These are phyloP conservation scores for Cornus kousa DNA, from an alignment of 148 eudicot species.

Conservation along the genomic window DNA sequence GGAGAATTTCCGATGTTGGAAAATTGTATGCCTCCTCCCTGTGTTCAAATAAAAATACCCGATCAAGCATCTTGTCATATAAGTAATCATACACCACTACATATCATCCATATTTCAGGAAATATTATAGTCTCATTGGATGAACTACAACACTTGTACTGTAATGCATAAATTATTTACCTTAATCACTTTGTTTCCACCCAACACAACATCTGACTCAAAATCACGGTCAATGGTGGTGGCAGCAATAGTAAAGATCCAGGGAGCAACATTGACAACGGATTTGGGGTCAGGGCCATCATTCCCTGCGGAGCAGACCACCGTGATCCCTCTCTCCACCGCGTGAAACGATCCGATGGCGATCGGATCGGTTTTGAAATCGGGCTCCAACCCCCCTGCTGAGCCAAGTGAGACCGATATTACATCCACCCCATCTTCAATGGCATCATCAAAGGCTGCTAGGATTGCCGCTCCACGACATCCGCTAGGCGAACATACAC, in stretches of 20 bases:
- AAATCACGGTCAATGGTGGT: constrained; percentile 66
- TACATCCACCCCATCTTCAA: constrained; percentile 66
- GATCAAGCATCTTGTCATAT: too few relatives aligned
- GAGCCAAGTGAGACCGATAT: constrained; percentile 65
- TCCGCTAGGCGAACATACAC: constrained; percentile 41
- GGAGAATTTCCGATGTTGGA: constrained; percentile 37
- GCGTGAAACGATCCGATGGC: constrained; percentile 80
- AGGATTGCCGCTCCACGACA: constrained; percentile 61
- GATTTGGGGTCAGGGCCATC: constrained; percentile 44
- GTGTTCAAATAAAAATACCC: not conserved
- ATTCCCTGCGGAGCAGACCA: constrained; percentile 70
- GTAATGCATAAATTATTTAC: constrained; percentile 8
- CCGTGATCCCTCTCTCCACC: constrained; percentile 60
- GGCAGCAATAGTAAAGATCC: constrained; percentile 77
- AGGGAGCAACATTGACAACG: constrained; percentile 66
- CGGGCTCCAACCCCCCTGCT: constrained; percentile 14
- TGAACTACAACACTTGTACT: too few relatives aligned
- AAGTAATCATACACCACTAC: too few relatives aligned
- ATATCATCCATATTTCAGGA: too few relatives aligned
- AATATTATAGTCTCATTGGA: too few relatives aligned
- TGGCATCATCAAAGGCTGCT: constrained; percentile 76
- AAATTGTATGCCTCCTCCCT: constrained; percentile 73
- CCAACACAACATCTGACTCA: constrained; percentile 42
- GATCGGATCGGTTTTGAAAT: constrained; percentile 39
- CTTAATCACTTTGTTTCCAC: constrained; percentile 43